A percentile compares a stretch with the other conserved stretches of the same genome.
These are phyloP conservation scores for Tylopilus orsonianus DNA, from an alignment of 1,284 basidiomycete species.

Conservation along the genomic window DNA sequence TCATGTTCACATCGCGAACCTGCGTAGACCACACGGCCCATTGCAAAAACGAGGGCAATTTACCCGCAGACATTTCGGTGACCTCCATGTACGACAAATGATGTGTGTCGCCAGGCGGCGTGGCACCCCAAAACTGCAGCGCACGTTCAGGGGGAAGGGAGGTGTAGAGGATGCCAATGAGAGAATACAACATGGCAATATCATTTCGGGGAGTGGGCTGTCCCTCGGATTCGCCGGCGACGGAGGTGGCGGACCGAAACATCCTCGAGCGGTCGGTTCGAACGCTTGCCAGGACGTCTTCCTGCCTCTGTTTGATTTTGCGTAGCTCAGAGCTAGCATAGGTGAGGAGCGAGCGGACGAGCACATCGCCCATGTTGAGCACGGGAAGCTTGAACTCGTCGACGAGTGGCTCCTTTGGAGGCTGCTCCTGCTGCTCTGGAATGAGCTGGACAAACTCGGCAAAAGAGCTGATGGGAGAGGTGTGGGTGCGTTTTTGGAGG, in stretches of 20 bases:
- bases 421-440: slow-evolving; percentile 52
- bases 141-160: slow-evolving; percentile 74
- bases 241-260: slow-evolving; percentile 46
- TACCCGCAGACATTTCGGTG: slow-evolving; percentile 58
- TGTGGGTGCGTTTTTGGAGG: slow-evolving; percentile 47
- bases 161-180: slow-evolving; percentile 81
- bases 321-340: slow-evolving; percentile 86
- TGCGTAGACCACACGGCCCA: slow-evolving; percentile 88
- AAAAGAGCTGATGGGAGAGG: slow-evolving; percentile 46
- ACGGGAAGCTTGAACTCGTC: slow-evolving; percentile 69
- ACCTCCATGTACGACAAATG: slow-evolving; percentile 52
- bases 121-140: slow-evolving; percentile 83
- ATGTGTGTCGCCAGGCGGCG: slow-evolving; percentile 41
- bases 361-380: slow-evolving; percentile 66
- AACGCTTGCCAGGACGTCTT: slow-evolving; percentile 73
- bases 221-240: slow-evolving; percentile 41
- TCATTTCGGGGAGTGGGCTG: slow-evolving; percentile 63
- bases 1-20: slow-evolving; percentile 67
- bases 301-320: slow-evolving; percentile 88
- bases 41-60: slow-evolving; percentile 78
- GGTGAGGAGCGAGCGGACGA: slow-evolving; percentile 74
- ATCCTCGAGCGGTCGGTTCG: slow-evolving; percentile 56
- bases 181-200: slow-evolving; percentile 79
- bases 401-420: slow-evolving; percentile 57
- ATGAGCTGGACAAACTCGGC: slow-evolving; percentile 39